Base-by-base conservation (phyloP, 768 basidiomycete species). In the Pleurotus citrinopileatus region DNA sequence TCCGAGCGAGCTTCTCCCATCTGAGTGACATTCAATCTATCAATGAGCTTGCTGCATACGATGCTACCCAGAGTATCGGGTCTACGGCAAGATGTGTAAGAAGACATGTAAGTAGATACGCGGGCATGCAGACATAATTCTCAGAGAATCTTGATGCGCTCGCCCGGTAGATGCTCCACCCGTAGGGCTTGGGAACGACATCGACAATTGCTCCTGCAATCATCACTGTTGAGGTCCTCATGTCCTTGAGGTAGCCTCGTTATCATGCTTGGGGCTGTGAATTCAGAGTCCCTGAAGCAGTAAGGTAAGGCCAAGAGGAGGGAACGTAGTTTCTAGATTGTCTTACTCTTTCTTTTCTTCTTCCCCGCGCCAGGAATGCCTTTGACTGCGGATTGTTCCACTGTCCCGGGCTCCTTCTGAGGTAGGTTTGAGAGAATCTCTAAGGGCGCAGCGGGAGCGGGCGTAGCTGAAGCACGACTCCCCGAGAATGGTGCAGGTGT, bases 301-400 rank as follows among this genome's bases (percentile, higher is more conserved):
- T 27, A 36, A 12, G 12, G 37, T 19, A n/a, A n/a, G 52, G 19
- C 32, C n/a, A n/a, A n/a, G 15, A 36, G 17, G 34, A 28, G 12
- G 26, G 19, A 2, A 32, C 9, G 4, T 8, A 54, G 42, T 44
- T 34, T 8, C 26, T 61, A 26, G 26, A 42, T 27, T 22, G 40
- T 71, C 85, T 53, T 66, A 85, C 89, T 82, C 75, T 91, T 91
- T 65, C 81, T 82, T 70, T 87, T 92, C 73, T 87, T 90, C 65
- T 82, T 89, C 20, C 79, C 79, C 13, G 71, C 79, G 2, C 80
- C 83, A 2, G 75, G 62, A 0, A 73, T 70, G 3, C 73, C 77
- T 64, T 80, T 87, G 20, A 55, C 45, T 36, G 65, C 52, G 27
- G 73, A 60, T 19, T 72, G 59, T 51, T 86, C 86, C 59, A 76